These are phyloP conservation scores for Canna indica DNA, from an alignment of 176 grass and related monocot genomes.

Conservation along the genomic window DNA sequence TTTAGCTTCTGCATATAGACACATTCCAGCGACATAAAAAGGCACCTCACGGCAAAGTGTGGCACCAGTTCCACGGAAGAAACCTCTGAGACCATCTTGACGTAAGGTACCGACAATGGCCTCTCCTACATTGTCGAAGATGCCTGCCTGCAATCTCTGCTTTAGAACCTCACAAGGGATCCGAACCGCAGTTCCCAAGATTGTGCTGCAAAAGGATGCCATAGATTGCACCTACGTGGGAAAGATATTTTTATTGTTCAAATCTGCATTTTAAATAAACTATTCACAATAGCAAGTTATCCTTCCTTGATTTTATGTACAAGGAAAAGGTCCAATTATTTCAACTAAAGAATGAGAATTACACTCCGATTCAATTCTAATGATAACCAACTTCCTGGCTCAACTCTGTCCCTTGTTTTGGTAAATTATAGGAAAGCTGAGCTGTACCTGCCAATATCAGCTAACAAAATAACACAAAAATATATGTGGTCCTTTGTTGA, in stretches of 20 bases:
- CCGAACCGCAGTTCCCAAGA: constrained; percentile 77
- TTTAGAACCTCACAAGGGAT: constrained; percentile 93
- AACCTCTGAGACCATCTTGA: constrained; percentile 65
- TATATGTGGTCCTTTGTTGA: too few relatives aligned
- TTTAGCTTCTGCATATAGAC: constrained; percentile 88
- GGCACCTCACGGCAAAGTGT: constrained; percentile 95
- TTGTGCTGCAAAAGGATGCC: constrained; percentile 92
- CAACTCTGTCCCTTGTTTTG: too few relatives aligned
- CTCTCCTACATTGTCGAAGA: constrained; percentile 89
- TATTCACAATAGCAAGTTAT: too few relatives aligned
- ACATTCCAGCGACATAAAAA: constrained; percentile 94
- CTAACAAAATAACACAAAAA: too few relatives aligned
- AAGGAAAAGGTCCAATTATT: too few relatives aligned
- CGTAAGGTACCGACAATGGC: constrained; percentile 81
- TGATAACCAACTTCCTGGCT: too few relatives aligned
- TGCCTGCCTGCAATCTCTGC: constrained; percentile 82
- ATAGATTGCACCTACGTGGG: constrained; percentile 69
- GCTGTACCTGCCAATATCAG: too few relatives aligned
- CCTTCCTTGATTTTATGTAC: too few relatives aligned
- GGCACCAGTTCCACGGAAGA: constrained; percentile 91
- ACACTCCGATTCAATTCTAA: too few relatives aligned
- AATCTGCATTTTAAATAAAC: not conserved
- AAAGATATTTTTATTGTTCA: not conserved
- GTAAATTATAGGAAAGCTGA: too few relatives aligned
- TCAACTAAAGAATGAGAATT: too few relatives aligned